Percentiles rank a stretch among this genome's conserved stretches.
phyloP scores from a whole-genome alignment of 23 red algal species.

The Agarophyton chilense region DNA sequence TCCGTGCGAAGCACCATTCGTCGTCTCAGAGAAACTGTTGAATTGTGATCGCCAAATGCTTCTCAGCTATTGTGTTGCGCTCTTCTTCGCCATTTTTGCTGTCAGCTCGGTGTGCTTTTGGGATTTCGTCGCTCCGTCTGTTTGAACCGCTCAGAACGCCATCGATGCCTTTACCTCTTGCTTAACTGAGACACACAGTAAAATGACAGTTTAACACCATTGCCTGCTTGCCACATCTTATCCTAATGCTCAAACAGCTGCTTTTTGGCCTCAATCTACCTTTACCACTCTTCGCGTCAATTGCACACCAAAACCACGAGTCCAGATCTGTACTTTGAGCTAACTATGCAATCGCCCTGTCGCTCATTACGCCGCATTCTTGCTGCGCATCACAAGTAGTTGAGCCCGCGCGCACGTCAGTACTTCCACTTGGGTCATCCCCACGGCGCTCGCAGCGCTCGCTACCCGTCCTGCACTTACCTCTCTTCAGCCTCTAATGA shows the following conservation, averaged over 20 bases:
- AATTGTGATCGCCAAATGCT: constrained; percentile 70
- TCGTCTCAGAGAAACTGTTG: constrained; percentile 88
- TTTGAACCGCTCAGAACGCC: no score
- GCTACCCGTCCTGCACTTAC: background rate
- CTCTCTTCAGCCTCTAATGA: constrained; percentile 55
- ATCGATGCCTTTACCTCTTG: no score
- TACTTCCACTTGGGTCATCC: background rate
- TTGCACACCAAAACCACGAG: background rate
- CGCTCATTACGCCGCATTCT: background rate
- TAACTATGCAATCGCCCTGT: background rate
- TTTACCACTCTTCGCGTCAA: background rate
- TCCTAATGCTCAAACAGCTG: background rate
- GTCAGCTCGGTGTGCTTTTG: background rate
- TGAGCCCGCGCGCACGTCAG: background rate
- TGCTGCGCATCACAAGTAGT: background rate
- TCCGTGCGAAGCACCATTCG: constrained; percentile 96
- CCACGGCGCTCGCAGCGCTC: background rate
- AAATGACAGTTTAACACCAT: background rate
- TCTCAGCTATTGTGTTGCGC: background rate
- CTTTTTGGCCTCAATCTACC: background rate
- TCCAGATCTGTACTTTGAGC: background rate
- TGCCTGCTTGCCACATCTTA: background rate
- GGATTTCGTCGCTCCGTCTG: background rate
- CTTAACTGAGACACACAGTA: background rate
- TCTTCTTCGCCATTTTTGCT: background rate